A percentile compares a stretch with the other conserved stretches of the same genome.
phyloP scores from a whole-genome alignment of 2,329 filamentous ascomycete genomes.

The Allantophomopsis lycopodina region DNA sequence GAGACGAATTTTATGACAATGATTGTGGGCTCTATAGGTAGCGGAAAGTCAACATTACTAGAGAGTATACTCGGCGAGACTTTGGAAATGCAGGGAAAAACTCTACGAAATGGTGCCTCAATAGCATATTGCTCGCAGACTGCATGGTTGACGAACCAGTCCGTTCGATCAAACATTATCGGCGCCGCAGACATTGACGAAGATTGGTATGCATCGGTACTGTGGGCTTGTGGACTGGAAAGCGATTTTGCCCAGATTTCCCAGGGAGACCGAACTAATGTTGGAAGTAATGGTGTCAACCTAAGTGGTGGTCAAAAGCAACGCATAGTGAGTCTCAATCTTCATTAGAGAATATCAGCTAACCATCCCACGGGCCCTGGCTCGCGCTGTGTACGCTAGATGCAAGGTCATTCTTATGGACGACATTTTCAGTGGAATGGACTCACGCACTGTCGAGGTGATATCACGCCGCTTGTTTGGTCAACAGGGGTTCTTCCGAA shows the following conservation, averaged over 20 bases:
- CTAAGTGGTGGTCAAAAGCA: conserved; percentile 10
- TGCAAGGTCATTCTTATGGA: conserved; percentile 6
- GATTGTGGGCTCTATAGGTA: conserved; percentile 13
- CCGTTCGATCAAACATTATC: conserved; percentile 14
- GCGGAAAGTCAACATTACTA: conserved; percentile 11
- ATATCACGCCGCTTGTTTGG: conserved; percentile 5
- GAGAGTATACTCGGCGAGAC: conserved; percentile 9
- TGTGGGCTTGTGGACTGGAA: conserved; percentile 7
- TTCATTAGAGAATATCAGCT: too few species aligned
- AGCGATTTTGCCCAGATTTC: conserved; percentile 9
- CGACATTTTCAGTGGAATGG: conserved; percentile 10
- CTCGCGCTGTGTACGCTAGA: conserved; percentile 8
- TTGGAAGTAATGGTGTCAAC: conserved; percentile 16
- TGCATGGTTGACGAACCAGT: conserved; percentile 9
- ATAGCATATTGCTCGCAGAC: conserved; percentile 8
- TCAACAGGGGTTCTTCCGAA: conserved; percentile 3
- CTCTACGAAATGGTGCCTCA: conserved; percentile 1
- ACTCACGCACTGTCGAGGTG: conserved; percentile 5
- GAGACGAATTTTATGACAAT: background rate
- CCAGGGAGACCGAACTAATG: conserved; percentile 10
- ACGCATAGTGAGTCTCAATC: too few species aligned
- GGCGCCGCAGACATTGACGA: conserved; percentile 9
- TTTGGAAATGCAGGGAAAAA: conserved; percentile 1
- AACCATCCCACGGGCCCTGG: too few species aligned
- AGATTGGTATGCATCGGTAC: conserved; percentile 8